Conservation (phyloP, 306 rosid genomes). For the Sphenostylis stenocarpa region DNA sequence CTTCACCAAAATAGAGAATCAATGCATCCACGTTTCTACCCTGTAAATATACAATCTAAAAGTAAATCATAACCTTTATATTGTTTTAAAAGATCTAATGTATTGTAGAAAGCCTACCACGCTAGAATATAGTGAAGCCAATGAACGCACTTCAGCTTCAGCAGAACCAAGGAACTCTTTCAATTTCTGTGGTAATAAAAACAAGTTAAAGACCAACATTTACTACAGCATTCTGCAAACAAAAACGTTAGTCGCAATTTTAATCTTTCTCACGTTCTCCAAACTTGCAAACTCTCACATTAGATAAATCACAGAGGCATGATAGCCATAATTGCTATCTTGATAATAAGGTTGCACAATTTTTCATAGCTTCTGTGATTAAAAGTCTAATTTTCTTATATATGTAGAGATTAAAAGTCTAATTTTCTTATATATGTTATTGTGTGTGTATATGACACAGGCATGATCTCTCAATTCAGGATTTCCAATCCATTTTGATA, state of each 20-base stretch:
- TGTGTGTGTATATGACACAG: not conserved
- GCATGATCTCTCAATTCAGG: not conserved
- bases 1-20: slow-evolving; percentile 96
- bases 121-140: slow-evolving; percentile 77
- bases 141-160: slow-evolving; percentile 85
- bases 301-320: slow-evolving; percentile 15
- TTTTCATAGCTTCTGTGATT: too few species aligned
- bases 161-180: slow-evolving; percentile 77
- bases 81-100: not conserved
- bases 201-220: not conserved
- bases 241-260: not conserved
- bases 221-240: not conserved
- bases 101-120: slow-evolving; percentile 65
- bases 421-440: not conserved
- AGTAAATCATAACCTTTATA: slow-evolving; percentile 23
- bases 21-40: slow-evolving; percentile 82
- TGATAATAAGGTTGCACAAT: not conserved
- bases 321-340: not conserved
- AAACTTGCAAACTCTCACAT: slow-evolving; percentile 18
- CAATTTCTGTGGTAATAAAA: slow-evolving; percentile 49
- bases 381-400: not conserved
- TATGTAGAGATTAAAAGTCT: not conserved
- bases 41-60: slow-evolving; percentile 46
- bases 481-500: too few species aligned
- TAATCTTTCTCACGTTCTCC: not conserved